Percentiles rank a stretch among this genome's conserved stretches.
phyloP scores from a whole-genome alignment of 2,329 filamentous ascomycete genomes.

The Sclerotinia spermophila region DNA sequence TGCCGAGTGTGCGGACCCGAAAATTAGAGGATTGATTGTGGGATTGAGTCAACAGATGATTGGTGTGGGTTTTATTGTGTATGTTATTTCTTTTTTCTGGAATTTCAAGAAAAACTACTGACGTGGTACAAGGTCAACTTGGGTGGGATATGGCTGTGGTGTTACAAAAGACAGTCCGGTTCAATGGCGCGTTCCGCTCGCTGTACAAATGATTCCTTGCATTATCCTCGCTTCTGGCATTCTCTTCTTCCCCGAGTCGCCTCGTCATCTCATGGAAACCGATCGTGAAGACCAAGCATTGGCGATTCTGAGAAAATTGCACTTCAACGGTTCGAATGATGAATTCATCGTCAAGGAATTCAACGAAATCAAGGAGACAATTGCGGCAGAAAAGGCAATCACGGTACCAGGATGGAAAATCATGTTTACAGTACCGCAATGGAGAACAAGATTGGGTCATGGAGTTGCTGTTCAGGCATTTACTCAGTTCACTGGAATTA shows the following conservation, averaged over 20 bases:
- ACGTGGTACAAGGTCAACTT: conserved; percentile 45
- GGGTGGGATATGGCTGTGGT: conserved; percentile 53
- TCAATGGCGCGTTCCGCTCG: conserved; percentile 33
- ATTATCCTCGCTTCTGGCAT: conserved; percentile 60
- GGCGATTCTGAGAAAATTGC: conserved; percentile 62
- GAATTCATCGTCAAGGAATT: conserved; percentile 57
- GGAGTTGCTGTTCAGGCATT: conserved; percentile 62
- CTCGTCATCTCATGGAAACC: conserved; percentile 72
- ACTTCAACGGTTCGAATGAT: conserved; percentile 62
- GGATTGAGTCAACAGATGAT: conserved; percentile 64
- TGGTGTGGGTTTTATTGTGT: conserved; percentile 50
- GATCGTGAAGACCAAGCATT: conserved; percentile 63
- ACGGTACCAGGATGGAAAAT: conserved; percentile 52
- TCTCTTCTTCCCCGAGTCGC: conserved; percentile 66
- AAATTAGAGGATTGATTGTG: conserved; percentile 59
- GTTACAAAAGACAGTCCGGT: conserved; percentile 21
- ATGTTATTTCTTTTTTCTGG: background rate
- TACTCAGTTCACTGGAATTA: conserved; percentile 61
- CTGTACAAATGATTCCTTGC: conserved; percentile 65
- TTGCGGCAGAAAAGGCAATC: conserved; percentile 55
- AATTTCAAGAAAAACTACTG: background rate
- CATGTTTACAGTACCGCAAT: conserved; percentile 55
- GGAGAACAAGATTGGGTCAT: conserved; percentile 59
- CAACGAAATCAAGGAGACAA: conserved; percentile 57
- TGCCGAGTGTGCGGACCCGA: conserved; percentile 61